Evolutionary conservation across 1,139 yeast genomes (phyloP), one percentile per base, ranked within the genome.

Genomic region (Candida sanyaensis): DNA sequence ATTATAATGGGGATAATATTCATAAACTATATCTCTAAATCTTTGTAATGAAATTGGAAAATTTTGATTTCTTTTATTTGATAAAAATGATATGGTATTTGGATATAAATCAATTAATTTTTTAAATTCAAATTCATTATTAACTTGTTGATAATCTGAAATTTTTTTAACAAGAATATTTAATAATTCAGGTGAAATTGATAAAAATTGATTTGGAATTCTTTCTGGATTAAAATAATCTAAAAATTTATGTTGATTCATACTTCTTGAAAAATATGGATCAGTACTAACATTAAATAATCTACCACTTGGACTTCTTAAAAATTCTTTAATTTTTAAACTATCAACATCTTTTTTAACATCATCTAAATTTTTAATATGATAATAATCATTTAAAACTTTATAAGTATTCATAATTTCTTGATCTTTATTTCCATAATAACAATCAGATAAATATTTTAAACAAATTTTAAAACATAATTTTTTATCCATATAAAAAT

Each of bases 101-200:
- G 78, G 78, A 48, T 56, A 73, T 31, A 62, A 52, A 47, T 68
- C 70, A 64, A 62, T 63, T 41, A 72, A 55, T 30, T 54, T 49
- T 48, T 62, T 68, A 26, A 66, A 63, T 32, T 49, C 44, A 0
- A 43, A 12, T 24, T 51, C 49, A 43, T 64, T 60, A n/a, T n/a
- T n/a, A n/a, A n/a, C n/a, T 4, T 50, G 55, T 6, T 50, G 58
- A 43, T 56, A 54, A 11, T 51, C 23, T 13, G 21, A 30, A 37
- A 28, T 30, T 45, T 45, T 17, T 33, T 41, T 26, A 5, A 12
- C n/a, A 26, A 37, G 17, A 8, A 37, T 6, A 4, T 12, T 8
- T 11, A n/a, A 4, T 10, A 37, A 26, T 26, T 27, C 21, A 37
- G 23, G 17, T 5, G 21, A 11, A 26, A 32, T 8, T 6, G 12